Conservation (phyloP, 768 basidiomycete species). For the Mycena albidolilacea region DNA sequence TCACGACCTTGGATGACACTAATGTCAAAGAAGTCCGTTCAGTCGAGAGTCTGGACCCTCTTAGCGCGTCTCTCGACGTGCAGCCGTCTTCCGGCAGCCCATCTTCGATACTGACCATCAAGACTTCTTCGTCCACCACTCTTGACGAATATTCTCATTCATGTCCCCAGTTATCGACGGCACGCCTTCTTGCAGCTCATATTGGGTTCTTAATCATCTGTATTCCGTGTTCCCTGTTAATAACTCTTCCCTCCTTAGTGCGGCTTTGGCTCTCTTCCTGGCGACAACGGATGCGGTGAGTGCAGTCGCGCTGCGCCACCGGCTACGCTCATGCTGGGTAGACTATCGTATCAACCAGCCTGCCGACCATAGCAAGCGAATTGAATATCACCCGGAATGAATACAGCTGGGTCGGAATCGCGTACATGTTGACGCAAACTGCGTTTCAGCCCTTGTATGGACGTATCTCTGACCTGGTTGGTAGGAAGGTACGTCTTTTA, state of each 20-base stretch:
- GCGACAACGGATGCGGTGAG: slow-evolving; percentile 90
- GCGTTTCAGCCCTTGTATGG: slow-evolving; percentile 90
- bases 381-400: slow-evolving; percentile 77
- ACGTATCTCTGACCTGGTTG: slow-evolving; percentile 82
- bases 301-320: slow-evolving; percentile 27
- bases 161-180: slow-evolving; percentile 61
- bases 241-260: slow-evolving; percentile 57
- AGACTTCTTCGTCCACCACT: slow-evolving; percentile 50
- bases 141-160: slow-evolving; percentile 44
- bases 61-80: slow-evolving; percentile 19
- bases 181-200: slow-evolving; percentile 74
- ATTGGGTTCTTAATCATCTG: slow-evolving; percentile 66
- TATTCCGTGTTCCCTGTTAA: slow-evolving; percentile 23
- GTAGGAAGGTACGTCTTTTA: slow-evolving; percentile 73
- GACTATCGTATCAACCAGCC: slow-evolving; percentile 85
- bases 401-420: slow-evolving; percentile 90
- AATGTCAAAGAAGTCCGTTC: slow-evolving; percentile 14
- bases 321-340: slow-evolving; percentile 39
- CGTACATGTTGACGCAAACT: slow-evolving; percentile 90
- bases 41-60: slow-evolving; percentile 13
- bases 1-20: slow-evolving; percentile 21
- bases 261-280: slow-evolving; percentile 85
- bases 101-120: slow-evolving; percentile 47
- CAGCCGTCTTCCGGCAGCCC: slow-evolving; percentile 28
- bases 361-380: slow-evolving; percentile 85